Conservation (phyloP, 176 grass and related monocot species). For the Secale cereale region DNA sequence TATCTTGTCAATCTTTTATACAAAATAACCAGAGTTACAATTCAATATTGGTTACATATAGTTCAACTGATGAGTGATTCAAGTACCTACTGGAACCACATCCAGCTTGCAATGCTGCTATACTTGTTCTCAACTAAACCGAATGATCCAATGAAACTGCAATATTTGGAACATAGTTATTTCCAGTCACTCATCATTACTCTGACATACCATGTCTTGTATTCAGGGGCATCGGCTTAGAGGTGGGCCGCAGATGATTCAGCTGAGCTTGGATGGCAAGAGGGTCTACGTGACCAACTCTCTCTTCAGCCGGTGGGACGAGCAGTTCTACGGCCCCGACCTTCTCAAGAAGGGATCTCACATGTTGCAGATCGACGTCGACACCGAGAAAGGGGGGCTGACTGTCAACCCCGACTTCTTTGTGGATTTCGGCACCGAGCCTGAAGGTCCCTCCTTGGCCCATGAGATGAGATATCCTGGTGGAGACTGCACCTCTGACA, state of each 20-base stretch:
- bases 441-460: constrained; percentile 73
- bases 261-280: constrained; percentile 87
- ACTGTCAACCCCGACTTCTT: constrained; percentile 82
- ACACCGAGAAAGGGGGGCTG: constrained; percentile 71
- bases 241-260: constrained; percentile 96
- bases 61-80: background rate
- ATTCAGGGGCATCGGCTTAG: constrained; percentile 72
- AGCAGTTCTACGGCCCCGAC: constrained; percentile 73
- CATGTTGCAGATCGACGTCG: constrained; percentile 83
- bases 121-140: background rate
- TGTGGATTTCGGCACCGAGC: constrained; percentile 74
- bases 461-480: constrained; percentile 99
- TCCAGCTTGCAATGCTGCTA: background rate
- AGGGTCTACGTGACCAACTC: constrained; percentile 89
- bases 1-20: background rate
- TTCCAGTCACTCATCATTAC: background rate
- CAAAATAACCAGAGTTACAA: background rate
- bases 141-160: background rate
- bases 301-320: constrained; percentile 87
- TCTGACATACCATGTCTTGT: background rate
- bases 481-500: constrained; percentile 95
- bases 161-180: background rate
- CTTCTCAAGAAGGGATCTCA: constrained; percentile 86
- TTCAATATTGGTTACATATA: background rate
- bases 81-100: background rate